These are phyloP conservation scores for Aegle marmelos DNA, from an alignment of 345 rosid species.

Conservation along the genomic window DNA sequence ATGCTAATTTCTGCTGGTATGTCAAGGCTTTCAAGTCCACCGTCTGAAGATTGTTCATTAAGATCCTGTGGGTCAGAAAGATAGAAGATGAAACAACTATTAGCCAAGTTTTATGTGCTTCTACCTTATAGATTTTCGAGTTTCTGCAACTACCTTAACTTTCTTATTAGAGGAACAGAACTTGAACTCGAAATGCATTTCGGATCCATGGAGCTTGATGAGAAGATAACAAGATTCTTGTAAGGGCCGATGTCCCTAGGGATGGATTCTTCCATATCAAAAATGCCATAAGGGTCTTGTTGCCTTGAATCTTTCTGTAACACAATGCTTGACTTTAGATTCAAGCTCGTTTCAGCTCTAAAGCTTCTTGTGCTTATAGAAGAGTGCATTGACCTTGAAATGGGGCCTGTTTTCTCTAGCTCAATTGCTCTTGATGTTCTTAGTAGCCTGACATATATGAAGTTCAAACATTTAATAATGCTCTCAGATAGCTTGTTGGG, in stretches of 20 bases:
- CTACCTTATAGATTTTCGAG: not conserved
- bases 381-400: conserved; percentile 58
- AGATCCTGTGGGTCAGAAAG: conserved; percentile 43
- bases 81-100: not conserved
- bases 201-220: conserved; percentile 70
- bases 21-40: conserved; percentile 65
- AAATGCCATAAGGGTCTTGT: conserved; percentile 84
- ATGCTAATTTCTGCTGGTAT: conserved; percentile 79
- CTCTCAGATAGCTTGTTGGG: conserved; percentile 88
- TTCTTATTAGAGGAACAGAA: conserved; percentile 61
- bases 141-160: conserved; percentile 52
- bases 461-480: conserved; percentile 77
- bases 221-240: conserved; percentile 83
- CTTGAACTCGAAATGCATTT: conserved; percentile 85
- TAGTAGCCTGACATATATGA: conserved; percentile 71
- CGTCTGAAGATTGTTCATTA: conserved; percentile 69
- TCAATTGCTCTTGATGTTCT: conserved; percentile 85
- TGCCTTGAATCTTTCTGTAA: conserved; percentile 69
- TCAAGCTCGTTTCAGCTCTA: conserved; percentile 51
- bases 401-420: conserved; percentile 62
- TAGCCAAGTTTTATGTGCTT: not conserved
- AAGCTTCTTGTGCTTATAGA: conserved; percentile 69
- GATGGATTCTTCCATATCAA: conserved; percentile 66
- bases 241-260: conserved; percentile 90
- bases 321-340: conserved; percentile 45